phyloP scores from a whole-genome alignment of 148 eudicot species.

The Tetragonia tetragonoides region DNA sequence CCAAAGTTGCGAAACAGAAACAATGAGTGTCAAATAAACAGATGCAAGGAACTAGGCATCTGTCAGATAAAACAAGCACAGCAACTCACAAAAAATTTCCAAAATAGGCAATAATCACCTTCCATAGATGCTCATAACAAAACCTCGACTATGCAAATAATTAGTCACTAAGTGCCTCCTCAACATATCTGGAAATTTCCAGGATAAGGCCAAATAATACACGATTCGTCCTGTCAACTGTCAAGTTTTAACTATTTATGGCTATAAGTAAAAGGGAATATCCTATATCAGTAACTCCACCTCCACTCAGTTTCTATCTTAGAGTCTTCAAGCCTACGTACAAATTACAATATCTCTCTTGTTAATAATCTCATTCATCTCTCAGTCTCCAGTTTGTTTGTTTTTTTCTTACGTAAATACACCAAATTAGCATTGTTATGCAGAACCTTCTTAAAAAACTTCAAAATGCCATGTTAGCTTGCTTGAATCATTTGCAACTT shows the following conservation, averaged over 20 bases:
- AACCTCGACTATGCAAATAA: background rate
- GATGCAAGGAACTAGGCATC: background rate
- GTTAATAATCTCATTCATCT: background rate
- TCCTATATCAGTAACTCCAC: background rate
- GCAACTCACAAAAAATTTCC: background rate
- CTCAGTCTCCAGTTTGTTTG: background rate
- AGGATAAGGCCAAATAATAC: background rate
- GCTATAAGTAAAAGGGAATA: background rate
- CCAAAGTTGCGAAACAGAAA: background rate
- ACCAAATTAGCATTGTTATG: background rate
- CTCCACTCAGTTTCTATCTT: too few relatives aligned
- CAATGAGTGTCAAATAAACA: background rate
- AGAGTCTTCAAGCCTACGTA: too few relatives aligned
- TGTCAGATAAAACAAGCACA: background rate
- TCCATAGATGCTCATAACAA: background rate
- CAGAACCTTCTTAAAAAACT: background rate
- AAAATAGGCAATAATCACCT: background rate
- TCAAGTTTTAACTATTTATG: background rate
- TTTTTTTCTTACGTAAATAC: background rate
- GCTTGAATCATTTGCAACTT: slow-evolving; percentile 1
- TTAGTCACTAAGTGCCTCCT: background rate
- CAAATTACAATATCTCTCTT: background rate
- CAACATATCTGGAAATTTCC: background rate
- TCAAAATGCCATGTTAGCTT: background rate
- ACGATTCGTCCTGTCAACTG: background rate